These are phyloP conservation scores for Fusarium mundagurra DNA, from an alignment of 2,329 filamentous ascomycete species.

Conservation along the genomic window DNA sequence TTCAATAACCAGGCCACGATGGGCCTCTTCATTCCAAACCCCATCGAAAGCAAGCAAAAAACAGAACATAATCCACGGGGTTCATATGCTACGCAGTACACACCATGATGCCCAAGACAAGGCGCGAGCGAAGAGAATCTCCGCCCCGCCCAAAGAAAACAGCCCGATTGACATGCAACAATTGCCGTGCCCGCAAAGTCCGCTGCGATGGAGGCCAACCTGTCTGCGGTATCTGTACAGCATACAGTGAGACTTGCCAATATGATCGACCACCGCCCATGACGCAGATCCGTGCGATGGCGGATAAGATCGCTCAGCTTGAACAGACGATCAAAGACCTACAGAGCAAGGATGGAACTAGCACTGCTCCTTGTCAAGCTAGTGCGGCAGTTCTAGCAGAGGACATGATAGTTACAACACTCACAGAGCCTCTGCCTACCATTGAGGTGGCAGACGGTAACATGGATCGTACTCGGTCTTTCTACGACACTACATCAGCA, in stretches of 20 bases:
- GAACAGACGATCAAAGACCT: background rate
- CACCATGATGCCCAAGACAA: background rate
- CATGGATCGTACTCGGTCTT: background rate
- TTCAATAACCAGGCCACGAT: accelerated
- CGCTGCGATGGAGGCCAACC: background rate
- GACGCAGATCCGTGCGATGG: background rate
- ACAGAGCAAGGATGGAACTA: accelerated
- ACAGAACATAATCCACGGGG: too few relatives aligned
- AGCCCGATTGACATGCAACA: background rate
- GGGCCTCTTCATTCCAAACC: accelerated
- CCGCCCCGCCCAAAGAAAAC: background rate
- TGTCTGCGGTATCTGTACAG: background rate
- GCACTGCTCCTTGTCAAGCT: background rate
- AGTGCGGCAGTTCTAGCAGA: accelerated
- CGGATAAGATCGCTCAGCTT: background rate
- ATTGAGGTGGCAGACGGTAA: background rate
- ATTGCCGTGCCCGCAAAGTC: background rate
- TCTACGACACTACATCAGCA: background rate
- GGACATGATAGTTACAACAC: accelerated
- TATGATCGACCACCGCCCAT: background rate
- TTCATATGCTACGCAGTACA: accelerated
- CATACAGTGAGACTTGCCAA: background rate
- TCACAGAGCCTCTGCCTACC: background rate
- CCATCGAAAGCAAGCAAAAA: accelerated
- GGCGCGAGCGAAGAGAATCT: background rate